Evolutionary conservation across 345 rosid genomes (phyloP), one percentile per base, ranked within the genome.

Genomic region (Erodium maritimum): DNA sequence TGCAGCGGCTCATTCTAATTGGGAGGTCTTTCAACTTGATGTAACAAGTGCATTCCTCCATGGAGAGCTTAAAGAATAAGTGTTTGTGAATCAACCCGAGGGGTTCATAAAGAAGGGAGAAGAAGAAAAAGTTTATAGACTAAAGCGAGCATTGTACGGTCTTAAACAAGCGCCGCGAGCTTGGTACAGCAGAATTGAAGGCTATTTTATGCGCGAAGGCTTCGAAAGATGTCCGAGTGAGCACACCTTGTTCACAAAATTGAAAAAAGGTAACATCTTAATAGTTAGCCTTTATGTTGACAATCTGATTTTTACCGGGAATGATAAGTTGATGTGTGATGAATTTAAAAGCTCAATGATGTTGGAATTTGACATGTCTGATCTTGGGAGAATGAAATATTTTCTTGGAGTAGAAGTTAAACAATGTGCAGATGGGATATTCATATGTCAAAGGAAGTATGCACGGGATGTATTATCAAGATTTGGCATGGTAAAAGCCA

Each of bases 391-490:
- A 16, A 33, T 66, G 46, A 1, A 33, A 2, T 61, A 19, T 22
- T 67, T 67, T 33, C 50, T 65, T 0, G 63, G 69, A 2, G 2
- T 59, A 52, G 69, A 65, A 18, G 12, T 65, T 3, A 21, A 52
- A 13, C 64, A 59, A 59, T 45, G 5, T 33, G 1, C 2, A 24
- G 7, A 57, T 53, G 64, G n/a, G 5, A 13, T 66, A 3, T 66
- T 66, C 5, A 54, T 66, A 12, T 59, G 53, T 17, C 69, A 59
- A 18, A 66, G 29, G 18, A 66, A 59, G 21, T 59, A 66, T 23
- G 6, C 23, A 16, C 54, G 29, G 19, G 54, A 66, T 4, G 54
- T 60, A 8, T 16, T 65, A 5, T 58, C 58, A 45, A 65, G 23
- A 20, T 54, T 33, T 34, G 21, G 21, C 1, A 58, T 66, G 64